Percentiles rank a stretch among this genome's conserved stretches.
Conservation (phyloP, 805 yeast species). For the Saccharomycopsis schoenii region DNA sequence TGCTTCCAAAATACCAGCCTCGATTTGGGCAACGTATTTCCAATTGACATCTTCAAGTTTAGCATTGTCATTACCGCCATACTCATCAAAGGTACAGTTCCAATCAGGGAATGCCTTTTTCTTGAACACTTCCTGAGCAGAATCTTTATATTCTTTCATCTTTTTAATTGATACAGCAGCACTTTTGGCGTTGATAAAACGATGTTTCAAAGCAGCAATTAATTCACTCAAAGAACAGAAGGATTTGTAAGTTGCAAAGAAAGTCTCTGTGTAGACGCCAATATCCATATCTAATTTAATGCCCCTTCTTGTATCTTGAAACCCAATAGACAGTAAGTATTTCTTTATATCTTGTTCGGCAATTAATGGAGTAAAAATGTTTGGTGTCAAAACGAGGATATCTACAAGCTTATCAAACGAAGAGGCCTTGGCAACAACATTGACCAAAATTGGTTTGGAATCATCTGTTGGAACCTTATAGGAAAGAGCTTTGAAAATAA, state of each 20-base stretch:
- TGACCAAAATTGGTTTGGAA: slow-evolving; percentile 24
- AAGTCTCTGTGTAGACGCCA: slow-evolving; percentile 53
- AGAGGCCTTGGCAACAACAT: slow-evolving; percentile 56
- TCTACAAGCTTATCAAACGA: slow-evolving; percentile 71
- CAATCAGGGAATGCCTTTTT: slow-evolving; percentile 49
- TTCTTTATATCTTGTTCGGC: slow-evolving; percentile 34
- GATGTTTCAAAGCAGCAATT: slow-evolving; percentile 39
- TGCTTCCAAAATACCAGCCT: slow-evolving; percentile 73
- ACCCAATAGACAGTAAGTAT: slow-evolving; percentile 22
- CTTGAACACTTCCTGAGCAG: slow-evolving; percentile 15
- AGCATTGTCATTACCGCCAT: slow-evolving; percentile 25
- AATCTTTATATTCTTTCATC: slow-evolving; percentile 22
- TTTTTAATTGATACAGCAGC: slow-evolving; percentile 47
- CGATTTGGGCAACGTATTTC: slow-evolving; percentile 63
- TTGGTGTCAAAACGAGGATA: slow-evolving; percentile 62
- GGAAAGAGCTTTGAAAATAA: slow-evolving; percentile 47
- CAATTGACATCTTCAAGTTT: slow-evolving; percentile 40
- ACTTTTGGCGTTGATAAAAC: slow-evolving; percentile 53
- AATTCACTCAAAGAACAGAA: slow-evolving; percentile 49
- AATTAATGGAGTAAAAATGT: slow-evolving; percentile 41
- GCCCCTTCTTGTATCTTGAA: slow-evolving; percentile 18
- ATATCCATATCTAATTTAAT: slow-evolving; percentile 49
- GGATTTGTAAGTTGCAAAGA: slow-evolving; percentile 59
- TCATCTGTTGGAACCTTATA: slow-evolving; percentile 25
- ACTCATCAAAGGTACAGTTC: slow-evolving; percentile 31